phyloP scores from a whole-genome alignment of 176 grass and related monocot genomes.

The Saccharum spontaneum region DNA sequence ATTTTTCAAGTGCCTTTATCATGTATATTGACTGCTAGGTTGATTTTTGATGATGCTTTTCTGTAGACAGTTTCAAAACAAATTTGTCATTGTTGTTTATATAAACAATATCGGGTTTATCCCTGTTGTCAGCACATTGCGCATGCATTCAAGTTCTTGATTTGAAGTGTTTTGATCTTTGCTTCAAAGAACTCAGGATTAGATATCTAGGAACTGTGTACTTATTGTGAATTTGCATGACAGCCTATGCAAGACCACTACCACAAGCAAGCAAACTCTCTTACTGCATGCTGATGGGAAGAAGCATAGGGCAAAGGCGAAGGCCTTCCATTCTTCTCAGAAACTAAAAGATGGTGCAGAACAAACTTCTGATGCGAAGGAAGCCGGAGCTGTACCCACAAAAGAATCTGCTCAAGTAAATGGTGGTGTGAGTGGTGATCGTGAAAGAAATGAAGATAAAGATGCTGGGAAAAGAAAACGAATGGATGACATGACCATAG shows the following conservation, averaged over 20 bases:
- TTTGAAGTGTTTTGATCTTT: not conserved
- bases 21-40: not conserved
- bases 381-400: slow-evolving; percentile 30
- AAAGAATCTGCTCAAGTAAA: slow-evolving; percentile 41
- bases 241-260: slow-evolving; percentile 91
- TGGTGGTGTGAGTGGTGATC: slow-evolving; percentile 25
- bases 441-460: slow-evolving; percentile 10
- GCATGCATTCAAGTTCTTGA: not conserved
- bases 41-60: not conserved
- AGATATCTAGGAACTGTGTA: not conserved
- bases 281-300: slow-evolving; percentile 86
- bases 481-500: slow-evolving; percentile 31
- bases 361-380: slow-evolving; percentile 42
- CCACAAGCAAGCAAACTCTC: slow-evolving; percentile 90
- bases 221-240: slow-evolving; percentile 23
- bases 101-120: not conserved
- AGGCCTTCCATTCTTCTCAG: slow-evolving; percentile 81
- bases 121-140: not conserved
- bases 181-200: not conserved
- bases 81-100: not conserved
- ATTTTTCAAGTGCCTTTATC: not conserved
- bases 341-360: slow-evolving; percentile 50
- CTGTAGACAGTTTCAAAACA: not conserved
- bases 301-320: slow-evolving; percentile 95
- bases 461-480: slow-evolving; percentile 76